phyloP scores from a whole-genome alignment of 345 rosid species.

The Iberis pinnata region DNA sequence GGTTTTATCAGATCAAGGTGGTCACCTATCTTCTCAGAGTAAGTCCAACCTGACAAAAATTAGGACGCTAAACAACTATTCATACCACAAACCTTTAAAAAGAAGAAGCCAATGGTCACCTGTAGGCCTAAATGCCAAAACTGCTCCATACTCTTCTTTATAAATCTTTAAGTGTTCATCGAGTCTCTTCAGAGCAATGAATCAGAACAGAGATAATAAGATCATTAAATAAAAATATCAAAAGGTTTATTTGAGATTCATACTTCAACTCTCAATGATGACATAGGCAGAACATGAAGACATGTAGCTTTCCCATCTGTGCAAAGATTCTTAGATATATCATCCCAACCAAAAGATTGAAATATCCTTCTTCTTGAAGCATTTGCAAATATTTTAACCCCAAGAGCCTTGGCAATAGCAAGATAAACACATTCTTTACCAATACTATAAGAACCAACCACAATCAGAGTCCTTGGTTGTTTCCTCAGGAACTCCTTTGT shows the following conservation, averaged over 20 bases:
- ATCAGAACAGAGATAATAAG: too few relatives aligned
- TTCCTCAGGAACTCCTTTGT: slow-evolving; percentile 45
- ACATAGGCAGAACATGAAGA: slow-evolving; percentile 72
- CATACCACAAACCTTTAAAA: not conserved
- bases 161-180: slow-evolving; percentile 45
- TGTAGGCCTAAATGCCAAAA: slow-evolving; percentile 76
- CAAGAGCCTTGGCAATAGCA: slow-evolving; percentile 64
- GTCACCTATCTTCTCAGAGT: slow-evolving; percentile 50
- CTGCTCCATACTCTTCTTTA: slow-evolving; percentile 38
- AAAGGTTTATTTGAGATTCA: slow-evolving; percentile 7
- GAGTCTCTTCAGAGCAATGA: slow-evolving; percentile 35
- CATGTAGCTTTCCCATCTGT: slow-evolving; percentile 51
- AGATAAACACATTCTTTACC: slow-evolving; percentile 80
- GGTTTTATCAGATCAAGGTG: slow-evolving; percentile 63
- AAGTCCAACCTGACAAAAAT: slow-evolving; percentile 60
- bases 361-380: slow-evolving; percentile 55
- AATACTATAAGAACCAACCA: slow-evolving; percentile 78
- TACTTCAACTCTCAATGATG: slow-evolving; percentile 57
- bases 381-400: slow-evolving; percentile 60
- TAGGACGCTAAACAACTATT: not conserved
- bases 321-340: slow-evolving; percentile 49
- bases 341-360: slow-evolving; percentile 63
- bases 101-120: slow-evolving; percentile 30
- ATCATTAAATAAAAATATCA: too few relatives aligned
- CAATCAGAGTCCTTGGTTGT: slow-evolving; percentile 63